Percentiles rank a stretch among this genome's conserved stretches.
phyloP scores from a whole-genome alignment of 345 rosid species.

The Mallotus nudiflorus region DNA sequence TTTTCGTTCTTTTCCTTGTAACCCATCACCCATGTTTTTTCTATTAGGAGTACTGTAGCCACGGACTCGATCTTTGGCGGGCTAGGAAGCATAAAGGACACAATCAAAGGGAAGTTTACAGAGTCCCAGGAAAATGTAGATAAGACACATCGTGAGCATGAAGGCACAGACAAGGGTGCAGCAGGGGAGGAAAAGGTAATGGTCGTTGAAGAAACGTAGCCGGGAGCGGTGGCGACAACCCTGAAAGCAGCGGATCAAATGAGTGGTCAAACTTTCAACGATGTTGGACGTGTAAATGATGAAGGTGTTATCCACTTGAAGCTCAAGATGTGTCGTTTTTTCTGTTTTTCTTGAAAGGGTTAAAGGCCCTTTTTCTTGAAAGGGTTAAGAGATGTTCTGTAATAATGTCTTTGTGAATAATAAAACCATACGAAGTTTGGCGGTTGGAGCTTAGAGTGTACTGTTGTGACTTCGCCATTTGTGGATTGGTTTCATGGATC shows the following conservation, averaged over 20 bases:
- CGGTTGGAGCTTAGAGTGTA: too few species aligned
- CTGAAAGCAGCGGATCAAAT: slow-evolving; percentile 56
- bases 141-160: slow-evolving; percentile 35
- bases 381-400: too few species aligned
- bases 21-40: background rate
- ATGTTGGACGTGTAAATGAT: slow-evolving; percentile 54
- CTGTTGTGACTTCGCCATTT: too few species aligned
- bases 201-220: slow-evolving; percentile 20
- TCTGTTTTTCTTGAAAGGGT: too few species aligned
- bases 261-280: slow-evolving; percentile 65
- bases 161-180: slow-evolving; percentile 16
- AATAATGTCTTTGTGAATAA: too few species aligned
- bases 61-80: slow-evolving; percentile 40
- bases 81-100: slow-evolving; percentile 31
- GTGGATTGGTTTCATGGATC: too few species aligned
- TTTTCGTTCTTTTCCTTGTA: background rate
- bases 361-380: too few species aligned
- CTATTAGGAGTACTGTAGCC: slow-evolving; percentile 35
- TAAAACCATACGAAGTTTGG: too few species aligned
- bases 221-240: slow-evolving; percentile 26
- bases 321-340: too few species aligned
- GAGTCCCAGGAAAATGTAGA: slow-evolving; percentile 36
- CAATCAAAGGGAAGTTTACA: slow-evolving; percentile 43
- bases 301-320: slow-evolving; percentile 18
- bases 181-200: slow-evolving; percentile 5